Evolutionary conservation across 148 eudicot genomes (phyloP), one percentile per base, ranked within the genome.

Genomic region (Rhododendron molle): DNA sequence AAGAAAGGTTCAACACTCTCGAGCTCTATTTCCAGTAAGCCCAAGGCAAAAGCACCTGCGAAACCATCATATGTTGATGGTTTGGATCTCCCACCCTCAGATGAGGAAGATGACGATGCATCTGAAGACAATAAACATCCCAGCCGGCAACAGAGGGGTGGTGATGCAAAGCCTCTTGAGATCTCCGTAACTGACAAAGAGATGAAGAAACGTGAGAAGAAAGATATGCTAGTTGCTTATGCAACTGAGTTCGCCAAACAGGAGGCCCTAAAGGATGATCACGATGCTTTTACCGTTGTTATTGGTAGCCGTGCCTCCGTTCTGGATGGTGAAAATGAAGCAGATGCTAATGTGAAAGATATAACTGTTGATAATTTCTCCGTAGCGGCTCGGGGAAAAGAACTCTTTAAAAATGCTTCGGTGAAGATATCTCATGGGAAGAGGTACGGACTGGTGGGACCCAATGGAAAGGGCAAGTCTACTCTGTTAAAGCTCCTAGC

Each of bases 391-490:
- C 89, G 94, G 3, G 93, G 94, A 2, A 92, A 91, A 83, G 93
- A 93, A 85, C 92, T 93, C 5, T 86, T 93, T 12, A 90, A 93
- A 87, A 91, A 93, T 89, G 86, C 94, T 2, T 78, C 92, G 3
- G 76, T 93, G 14, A 93, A 90, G 80, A 93, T 93, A 71, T 88
- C 93, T 86, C 92, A 93, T 83, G 94, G 94, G 54, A 92, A 91
- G 81, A 91, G 94, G 83, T 92, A 92, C 54, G 93, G 94, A 83
- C 80, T 92, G 90, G 90, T 92, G 62, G 94, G 94, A 60, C 94
- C 93, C 5, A 92, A 92, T 86, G 94, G 94, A 36, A 92, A 56
- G 90, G 94, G 94, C 16, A 92, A 92, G 82, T 91, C 94, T 44
- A 91, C 94, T 9, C 92, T 92, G 84, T 85, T 92, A 79, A 92